Percentiles rank a stretch among this genome's conserved stretches.
Evolutionary conservation across 2,329 filamentous ascomycete species (phyloP).

Genomic region (Colletotrichum godetiae): DNA sequence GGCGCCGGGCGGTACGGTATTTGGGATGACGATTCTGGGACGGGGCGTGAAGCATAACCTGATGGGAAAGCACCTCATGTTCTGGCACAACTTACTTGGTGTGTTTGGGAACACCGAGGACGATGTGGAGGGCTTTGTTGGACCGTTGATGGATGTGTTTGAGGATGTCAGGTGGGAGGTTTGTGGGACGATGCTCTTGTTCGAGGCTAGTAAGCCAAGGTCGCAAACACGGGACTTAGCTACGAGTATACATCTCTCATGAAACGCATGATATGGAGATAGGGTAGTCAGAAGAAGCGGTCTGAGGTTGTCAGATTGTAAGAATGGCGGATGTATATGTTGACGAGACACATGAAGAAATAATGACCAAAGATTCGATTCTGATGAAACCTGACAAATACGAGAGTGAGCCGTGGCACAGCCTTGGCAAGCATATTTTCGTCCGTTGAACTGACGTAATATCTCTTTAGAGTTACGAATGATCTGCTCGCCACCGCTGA

Average conservation of each 20-base stretch:
- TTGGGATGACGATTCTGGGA: constrained; percentile 41
- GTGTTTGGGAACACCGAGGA: constrained; percentile 22
- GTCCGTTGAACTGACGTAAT: background rate
- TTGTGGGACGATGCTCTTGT: constrained; percentile 10
- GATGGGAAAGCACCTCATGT: constrained; percentile 12
- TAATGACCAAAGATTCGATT: background rate
- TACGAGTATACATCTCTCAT: background rate
- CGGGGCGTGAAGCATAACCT: constrained; percentile 12
- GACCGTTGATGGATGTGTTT: constrained; percentile 1
- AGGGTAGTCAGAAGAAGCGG: background rate
- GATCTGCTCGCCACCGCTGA: background rate
- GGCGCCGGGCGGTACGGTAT: constrained; percentile 37
- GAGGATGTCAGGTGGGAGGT: constrained; percentile 14
- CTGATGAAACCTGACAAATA: too few species aligned
- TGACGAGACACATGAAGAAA: background rate
- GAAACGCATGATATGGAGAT: too few species aligned
- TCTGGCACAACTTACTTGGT: constrained; percentile 18
- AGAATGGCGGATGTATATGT: background rate
- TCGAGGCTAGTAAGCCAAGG: constrained; percentile 20
- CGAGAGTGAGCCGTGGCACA: too few species aligned
- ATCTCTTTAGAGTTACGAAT: background rate
- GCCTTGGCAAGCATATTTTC: background rate
- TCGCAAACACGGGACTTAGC: background rate
- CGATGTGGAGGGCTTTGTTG: constrained; percentile 7
- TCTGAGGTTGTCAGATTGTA: background rate